Evolutionary conservation across 495 filamentous ascomycete species (phyloP).

Genomic region (Patellaria atrata): DNA sequence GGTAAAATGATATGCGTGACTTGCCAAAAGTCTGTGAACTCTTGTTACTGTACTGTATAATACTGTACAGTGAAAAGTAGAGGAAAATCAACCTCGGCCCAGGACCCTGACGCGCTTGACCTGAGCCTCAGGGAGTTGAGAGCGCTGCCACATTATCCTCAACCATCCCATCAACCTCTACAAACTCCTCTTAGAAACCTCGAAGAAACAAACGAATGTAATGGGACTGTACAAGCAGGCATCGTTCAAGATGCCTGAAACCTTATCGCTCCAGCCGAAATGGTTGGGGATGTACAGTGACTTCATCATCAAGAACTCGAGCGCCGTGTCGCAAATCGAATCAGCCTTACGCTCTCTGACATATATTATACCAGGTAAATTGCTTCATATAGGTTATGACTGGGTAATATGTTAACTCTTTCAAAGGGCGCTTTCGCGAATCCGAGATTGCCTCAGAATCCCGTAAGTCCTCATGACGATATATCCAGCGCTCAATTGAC

Average conservation of each 20-base stretch:
- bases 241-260: constrained; percentile 14
- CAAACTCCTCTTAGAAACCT: constrained; percentile 3
- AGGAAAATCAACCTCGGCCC: too few relatives aligned
- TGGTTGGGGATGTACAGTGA: constrained; percentile 72
- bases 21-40: too few relatives aligned
- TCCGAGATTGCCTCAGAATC: constrained; percentile 90
- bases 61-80: too few relatives aligned
- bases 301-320: constrained; percentile 87
- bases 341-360: constrained; percentile 79
- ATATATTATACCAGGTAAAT: constrained; percentile 80
- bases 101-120: too few relatives aligned
- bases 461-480: constrained; percentile 28
- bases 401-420: constrained; percentile 8
- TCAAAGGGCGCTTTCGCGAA: constrained; percentile 72
- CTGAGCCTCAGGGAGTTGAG: too few relatives aligned
- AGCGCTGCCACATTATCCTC: too few relatives aligned
- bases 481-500: constrained; percentile 1
- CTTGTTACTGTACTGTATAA: too few relatives aligned
- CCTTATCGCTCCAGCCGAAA: constrained; percentile 45
- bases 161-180: constrained; percentile 8
- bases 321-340: constrained; percentile 85
- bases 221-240: constrained; percentile 19
- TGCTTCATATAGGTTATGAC: neutral
- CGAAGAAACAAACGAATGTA: neutral
- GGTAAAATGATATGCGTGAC: too few relatives aligned